phyloP scores from a whole-genome alignment of 73 alveolate genomes.

The Paramecium sonneborni region DNA sequence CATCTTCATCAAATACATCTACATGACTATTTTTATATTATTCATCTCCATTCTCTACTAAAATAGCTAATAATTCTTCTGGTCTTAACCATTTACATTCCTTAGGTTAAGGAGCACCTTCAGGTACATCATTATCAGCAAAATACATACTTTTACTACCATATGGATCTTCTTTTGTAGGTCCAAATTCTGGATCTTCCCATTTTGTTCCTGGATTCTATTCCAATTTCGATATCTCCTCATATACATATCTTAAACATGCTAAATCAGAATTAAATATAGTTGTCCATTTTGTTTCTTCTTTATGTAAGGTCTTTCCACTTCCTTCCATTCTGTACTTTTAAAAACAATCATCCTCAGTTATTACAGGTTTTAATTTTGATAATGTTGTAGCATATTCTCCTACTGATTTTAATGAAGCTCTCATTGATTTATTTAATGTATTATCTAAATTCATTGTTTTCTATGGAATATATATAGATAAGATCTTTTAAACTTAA shows the following conservation, averaged over 20 bases:
- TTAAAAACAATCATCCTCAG: constrained; percentile 28
- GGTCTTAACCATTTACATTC: constrained; percentile 91
- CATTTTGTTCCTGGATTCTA: constrained; percentile 43
- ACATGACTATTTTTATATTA: constrained; percentile 40
- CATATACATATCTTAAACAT: constrained; percentile 56
- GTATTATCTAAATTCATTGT: constrained; percentile 31
- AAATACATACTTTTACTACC: constrained; percentile 80
- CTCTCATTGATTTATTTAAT: constrained; percentile 27
- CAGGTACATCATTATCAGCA: constrained; percentile 78
- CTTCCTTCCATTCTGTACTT: constrained; percentile 53
- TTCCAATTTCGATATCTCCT: constrained; percentile 2
- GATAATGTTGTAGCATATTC: constrained; percentile 8
- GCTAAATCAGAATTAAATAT: constrained; percentile 56
- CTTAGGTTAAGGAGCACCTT: constrained; percentile 84
- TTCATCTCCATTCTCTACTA: constrained; percentile 35
- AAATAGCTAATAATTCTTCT: constrained; percentile 74
- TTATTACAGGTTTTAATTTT: constrained; percentile 13
- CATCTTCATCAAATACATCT: constrained; percentile 80
- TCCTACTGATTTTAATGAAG: constrained; percentile 19
- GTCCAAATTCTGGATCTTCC: constrained; percentile 97
- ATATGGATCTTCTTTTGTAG: constrained; percentile 77
- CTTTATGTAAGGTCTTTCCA: not conserved
- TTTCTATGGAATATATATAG: not conserved
- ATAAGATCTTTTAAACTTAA: not conserved
- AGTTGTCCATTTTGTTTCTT: constrained; percentile 29